Evolutionary conservation across 345 rosid species (phyloP).

Genomic region (Populus ilicifolia): DNA sequence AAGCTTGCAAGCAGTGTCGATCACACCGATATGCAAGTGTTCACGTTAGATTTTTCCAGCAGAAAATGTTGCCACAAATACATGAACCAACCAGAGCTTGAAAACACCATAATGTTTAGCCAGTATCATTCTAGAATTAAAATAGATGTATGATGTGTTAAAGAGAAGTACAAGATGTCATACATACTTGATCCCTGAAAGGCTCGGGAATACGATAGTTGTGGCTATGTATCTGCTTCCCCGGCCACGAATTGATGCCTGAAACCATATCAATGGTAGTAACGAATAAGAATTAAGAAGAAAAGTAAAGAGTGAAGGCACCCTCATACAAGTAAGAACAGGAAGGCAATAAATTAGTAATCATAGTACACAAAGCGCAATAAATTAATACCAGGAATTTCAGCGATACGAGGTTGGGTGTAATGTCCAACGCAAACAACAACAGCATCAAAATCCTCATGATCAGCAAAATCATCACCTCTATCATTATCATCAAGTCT

Average conservation of each 20-base stretch:
- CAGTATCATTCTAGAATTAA: too few species aligned
- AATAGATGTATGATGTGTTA: too few species aligned
- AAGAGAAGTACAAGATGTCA: not conserved
- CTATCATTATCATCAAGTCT: too few species aligned
- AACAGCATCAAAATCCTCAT: conserved; percentile 23
- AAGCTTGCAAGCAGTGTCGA: too few species aligned
- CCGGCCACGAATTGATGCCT: conserved; percentile 13
- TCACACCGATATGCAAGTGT: too few species aligned
- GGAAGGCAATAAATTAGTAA: too few species aligned
- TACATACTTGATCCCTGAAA: conserved; percentile 13
- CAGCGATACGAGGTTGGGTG: conserved; percentile 21
- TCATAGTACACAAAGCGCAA: too few species aligned
- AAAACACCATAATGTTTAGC: too few species aligned
- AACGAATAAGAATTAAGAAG: not conserved
- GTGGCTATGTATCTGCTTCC: conserved; percentile 26
- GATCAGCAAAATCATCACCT: not conserved
- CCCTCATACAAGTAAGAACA: not conserved
- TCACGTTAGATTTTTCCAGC: too few species aligned
- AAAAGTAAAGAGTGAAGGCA: too few species aligned
- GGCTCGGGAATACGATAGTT: conserved; percentile 19
- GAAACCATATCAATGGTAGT: not conserved
- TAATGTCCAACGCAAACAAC: conserved; percentile 15
- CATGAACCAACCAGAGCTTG: too few species aligned
- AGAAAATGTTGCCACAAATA: too few species aligned
- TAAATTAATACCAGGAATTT: not conserved